A percentile compares a stretch with the other conserved stretches of the same genome.
These are phyloP conservation scores for Zymoseptoria ardabiliae DNA, from an alignment of 2,329 filamentous ascomycete species.

Conservation along the genomic window DNA sequence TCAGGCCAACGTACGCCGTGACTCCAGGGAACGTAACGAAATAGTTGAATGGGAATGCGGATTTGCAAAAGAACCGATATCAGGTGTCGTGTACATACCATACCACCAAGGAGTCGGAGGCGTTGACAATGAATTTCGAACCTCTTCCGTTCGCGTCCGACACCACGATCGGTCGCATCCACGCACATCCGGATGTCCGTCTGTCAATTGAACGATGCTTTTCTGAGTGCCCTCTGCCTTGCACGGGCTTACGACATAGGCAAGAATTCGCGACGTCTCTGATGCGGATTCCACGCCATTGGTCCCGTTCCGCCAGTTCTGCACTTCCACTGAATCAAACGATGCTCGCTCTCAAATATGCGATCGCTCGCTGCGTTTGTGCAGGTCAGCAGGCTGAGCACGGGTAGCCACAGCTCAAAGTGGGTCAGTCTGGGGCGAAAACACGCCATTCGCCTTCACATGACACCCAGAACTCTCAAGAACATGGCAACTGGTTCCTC, in stretches of 20 bases:
- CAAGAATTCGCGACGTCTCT: neutral
- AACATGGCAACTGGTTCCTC: neutral
- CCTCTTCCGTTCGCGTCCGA: neutral
- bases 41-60: constrained; percentile 28
- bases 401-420: neutral
- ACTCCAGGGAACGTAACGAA: constrained; percentile 57
- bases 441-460: neutral
- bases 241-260: neutral
- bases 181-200: no score
- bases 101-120: neutral
- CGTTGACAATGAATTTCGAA: neutral
- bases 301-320: neutral
- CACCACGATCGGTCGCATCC: no score
- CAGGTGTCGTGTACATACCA: neutral
- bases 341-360: neutral
- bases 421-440: neutral
- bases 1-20: constrained; percentile 71
- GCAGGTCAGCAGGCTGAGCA: neutral
- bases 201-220: neutral
- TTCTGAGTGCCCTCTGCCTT: neutral
- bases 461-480: neutral
- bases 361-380: neutral
- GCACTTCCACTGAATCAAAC: neutral
- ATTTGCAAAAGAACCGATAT: neutral
- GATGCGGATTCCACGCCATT: neutral